Evolutionary conservation across 441 rosid genomes (phyloP).

Genomic region (Brassica hybrid): DNA sequence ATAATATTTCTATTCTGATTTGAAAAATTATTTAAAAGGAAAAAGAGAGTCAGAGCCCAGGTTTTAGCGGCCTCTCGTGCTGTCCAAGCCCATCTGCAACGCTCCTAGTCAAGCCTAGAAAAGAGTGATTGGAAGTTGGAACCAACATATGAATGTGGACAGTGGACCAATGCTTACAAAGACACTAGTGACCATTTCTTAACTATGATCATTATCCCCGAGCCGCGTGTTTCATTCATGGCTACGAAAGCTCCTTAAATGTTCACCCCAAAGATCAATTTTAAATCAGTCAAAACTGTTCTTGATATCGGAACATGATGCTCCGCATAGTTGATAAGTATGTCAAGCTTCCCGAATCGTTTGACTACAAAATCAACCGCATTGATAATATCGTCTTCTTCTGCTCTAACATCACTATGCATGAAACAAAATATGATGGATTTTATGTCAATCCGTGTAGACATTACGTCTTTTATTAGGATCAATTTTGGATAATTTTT

Average conservation of each 20-base stretch:
- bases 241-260: no score
- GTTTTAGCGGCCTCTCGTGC: slow-evolving; percentile 48
- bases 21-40: slow-evolving; percentile 27
- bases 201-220: no score
- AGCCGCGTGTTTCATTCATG: no score
- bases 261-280: no score
- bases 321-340: slow-evolving; percentile 81
- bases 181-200: no score
- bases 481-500: neutral
- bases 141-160: no score
- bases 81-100: slow-evolving; percentile 95
- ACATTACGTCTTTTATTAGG: neutral
- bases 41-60: slow-evolving; percentile 46
- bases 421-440: slow-evolving; percentile 45
- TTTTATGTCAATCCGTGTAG: neutral
- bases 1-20: no score
- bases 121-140: no score
- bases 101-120: slow-evolving; percentile 66
- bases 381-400: slow-evolving; percentile 58
- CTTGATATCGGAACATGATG: no score
- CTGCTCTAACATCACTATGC: slow-evolving; percentile 76
- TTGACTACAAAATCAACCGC: slow-evolving; percentile 65
- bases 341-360: slow-evolving; percentile 67
- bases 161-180: no score
- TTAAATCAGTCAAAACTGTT: no score